Conservation (phyloP, 73 alveolate species). For the Paramecium tetraurelia region DNA sequence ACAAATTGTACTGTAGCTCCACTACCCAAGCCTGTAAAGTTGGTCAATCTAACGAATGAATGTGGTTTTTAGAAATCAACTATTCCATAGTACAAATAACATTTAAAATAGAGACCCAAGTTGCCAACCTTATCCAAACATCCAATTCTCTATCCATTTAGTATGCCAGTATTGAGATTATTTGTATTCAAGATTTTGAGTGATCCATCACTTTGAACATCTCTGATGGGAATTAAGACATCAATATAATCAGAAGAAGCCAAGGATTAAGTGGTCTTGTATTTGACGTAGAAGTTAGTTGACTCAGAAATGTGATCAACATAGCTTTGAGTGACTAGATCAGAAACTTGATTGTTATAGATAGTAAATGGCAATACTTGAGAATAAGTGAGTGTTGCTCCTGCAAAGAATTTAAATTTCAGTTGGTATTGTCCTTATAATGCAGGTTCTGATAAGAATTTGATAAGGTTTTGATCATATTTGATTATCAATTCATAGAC, state of each 20-base stretch:
- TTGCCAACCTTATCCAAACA: neutral
- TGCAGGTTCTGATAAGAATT: neutral
- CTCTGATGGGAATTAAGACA: neutral
- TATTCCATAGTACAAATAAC: neutral
- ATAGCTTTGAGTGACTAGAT: neutral
- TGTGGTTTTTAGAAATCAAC: neutral
- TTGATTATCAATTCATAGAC: neutral
- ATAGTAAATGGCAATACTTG: neutral
- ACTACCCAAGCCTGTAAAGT: neutral
- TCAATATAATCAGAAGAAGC: neutral
- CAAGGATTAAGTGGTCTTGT: neutral
- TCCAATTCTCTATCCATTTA: neutral
- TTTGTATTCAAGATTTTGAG: neutral
- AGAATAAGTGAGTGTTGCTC: neutral
- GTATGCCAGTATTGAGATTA: neutral
- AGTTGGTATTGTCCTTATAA: neutral
- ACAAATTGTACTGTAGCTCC: neutral
- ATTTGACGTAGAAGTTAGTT: neutral
- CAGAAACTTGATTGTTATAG: neutral
- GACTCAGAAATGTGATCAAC: neutral
- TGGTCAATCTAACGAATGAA: neutral
- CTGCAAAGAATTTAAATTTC: neutral
- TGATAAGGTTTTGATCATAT: neutral
- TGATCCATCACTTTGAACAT: neutral
- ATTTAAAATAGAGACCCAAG: neutral